Evolutionary conservation across 805 yeast genomes (phyloP).

Genomic region (Kuraishia piskuri): DNA sequence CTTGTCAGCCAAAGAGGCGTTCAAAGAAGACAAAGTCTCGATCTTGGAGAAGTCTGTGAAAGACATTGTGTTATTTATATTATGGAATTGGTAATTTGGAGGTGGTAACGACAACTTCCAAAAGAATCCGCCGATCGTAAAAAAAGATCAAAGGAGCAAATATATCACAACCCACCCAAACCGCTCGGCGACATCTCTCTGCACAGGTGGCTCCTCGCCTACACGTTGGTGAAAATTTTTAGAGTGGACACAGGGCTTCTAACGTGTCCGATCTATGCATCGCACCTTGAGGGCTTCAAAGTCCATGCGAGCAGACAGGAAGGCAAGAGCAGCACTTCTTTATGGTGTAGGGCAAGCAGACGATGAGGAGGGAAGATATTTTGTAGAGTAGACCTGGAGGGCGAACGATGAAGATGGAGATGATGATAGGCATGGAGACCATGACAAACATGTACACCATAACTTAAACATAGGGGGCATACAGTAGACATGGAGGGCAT

Average conservation of each 20-base stretch:
- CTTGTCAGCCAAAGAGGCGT: constrained; percentile 84
- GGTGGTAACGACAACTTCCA: not conserved
- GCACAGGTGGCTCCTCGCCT: not conserved
- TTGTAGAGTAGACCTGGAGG: no score
- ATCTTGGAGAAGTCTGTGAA: constrained; percentile 75
- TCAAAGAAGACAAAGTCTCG: constrained; percentile 65
- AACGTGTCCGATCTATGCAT: not conserved
- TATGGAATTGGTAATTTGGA: not conserved
- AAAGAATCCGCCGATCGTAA: not conserved
- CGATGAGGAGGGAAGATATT: no score
- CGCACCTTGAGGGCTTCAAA: not conserved
- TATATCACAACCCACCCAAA: no score
- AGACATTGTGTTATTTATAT: constrained; percentile 40
- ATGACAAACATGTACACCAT: no score
- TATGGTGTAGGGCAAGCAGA: no score
- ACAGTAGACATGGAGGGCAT: no score
- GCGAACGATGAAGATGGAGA: no score
- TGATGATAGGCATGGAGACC: no score
- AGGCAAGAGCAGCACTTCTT: no score
- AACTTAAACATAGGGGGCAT: no score
- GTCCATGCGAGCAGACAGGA: no score
- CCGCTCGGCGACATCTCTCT: not conserved
- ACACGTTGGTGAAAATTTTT: not conserved
- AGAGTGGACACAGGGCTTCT: not conserved
- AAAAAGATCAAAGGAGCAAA: not conserved